These are phyloP conservation scores for Xylaria sp. DNA, from an alignment of 2,329 filamentous ascomycete species.

Conservation along the genomic window DNA sequence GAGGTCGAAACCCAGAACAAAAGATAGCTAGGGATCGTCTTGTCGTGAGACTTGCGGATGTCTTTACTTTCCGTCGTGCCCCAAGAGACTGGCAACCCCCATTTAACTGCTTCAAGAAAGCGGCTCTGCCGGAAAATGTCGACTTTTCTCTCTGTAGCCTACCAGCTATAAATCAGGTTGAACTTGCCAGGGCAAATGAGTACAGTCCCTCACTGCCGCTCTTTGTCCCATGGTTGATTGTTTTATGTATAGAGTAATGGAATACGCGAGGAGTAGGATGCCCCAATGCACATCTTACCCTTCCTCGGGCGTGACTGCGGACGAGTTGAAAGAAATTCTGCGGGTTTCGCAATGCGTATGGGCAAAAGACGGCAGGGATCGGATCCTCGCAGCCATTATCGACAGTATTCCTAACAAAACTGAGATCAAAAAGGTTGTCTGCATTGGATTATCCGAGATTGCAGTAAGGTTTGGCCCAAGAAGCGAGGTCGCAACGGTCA, in stretches of 20 bases:
- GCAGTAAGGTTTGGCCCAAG: constrained; percentile 3
- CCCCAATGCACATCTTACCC: background rate
- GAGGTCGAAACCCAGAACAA: constrained; percentile 2
- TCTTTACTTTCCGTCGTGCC: constrained; percentile 26
- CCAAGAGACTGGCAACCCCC: constrained; percentile 16
- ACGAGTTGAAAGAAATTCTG: constrained; percentile 20
- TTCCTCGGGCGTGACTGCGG: constrained; percentile 5
- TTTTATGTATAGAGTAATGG: constrained; percentile 19
- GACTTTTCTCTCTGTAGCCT: background rate
- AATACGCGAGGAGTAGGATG: background rate
- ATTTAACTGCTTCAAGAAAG: constrained; percentile 20
- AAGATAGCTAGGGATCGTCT: constrained; percentile 8
- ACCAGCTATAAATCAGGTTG: constrained; percentile 10
- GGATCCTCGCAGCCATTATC: constrained; percentile 2
- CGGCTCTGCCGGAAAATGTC: constrained; percentile 3
- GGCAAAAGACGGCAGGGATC: constrained; percentile 14
- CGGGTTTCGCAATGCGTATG: background rate
- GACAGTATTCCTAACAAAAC: constrained; percentile 26
- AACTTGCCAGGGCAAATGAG: constrained; percentile 14
- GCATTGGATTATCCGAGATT: constrained; percentile 33
- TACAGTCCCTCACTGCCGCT: background rate
- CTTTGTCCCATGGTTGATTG: background rate
- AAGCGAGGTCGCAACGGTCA: background rate
- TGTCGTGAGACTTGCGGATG: constrained; percentile 27
- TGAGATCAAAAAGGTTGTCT: constrained; percentile 29